phyloP scores from a whole-genome alignment of 2,329 filamentous ascomycete genomes.

The Monosporascus sp. region DNA sequence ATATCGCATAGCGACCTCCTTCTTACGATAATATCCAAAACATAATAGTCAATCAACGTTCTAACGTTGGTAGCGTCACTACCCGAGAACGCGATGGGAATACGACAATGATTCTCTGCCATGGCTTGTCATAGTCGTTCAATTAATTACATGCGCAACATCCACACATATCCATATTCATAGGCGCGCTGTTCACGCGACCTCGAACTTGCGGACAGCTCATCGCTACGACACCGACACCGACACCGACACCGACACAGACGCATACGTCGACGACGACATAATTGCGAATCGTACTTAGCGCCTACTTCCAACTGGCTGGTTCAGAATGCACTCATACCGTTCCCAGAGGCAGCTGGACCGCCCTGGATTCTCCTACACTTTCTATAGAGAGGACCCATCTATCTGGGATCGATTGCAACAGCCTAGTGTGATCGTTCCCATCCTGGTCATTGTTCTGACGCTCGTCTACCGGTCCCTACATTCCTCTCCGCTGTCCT shows the following conservation, averaged over 20 bases:
- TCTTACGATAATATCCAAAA: too few relatives aligned
- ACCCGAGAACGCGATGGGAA: not conserved
- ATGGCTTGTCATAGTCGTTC: not conserved
- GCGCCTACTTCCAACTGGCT: not conserved
- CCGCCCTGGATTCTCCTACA: conserved; percentile 17
- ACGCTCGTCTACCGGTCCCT: conserved; percentile 31
- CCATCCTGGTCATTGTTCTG: conserved; percentile 27
- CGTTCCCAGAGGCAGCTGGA: conserved; percentile 24
- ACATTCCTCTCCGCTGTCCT: conserved; percentile 20
- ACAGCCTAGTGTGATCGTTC: conserved; percentile 30
- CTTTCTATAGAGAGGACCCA: conserved; percentile 13
- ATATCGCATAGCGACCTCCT: too few relatives aligned
- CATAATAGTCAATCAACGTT: too few relatives aligned
- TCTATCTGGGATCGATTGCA: conserved; percentile 26
- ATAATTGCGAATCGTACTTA: not conserved
- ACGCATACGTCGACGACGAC: not conserved
- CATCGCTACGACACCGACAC: not conserved
- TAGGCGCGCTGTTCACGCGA: not conserved
- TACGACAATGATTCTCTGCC: not conserved
- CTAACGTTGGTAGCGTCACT: too few relatives aligned
- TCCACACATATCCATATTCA: not conserved
- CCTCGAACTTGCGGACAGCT: not conserved
- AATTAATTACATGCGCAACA: not conserved
- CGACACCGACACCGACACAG: not conserved
- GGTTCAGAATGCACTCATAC: conserved; percentile 32